phyloP scores from a whole-genome alignment of 2,329 filamentous ascomycete species.

The Aspergillus tamarii region DNA sequence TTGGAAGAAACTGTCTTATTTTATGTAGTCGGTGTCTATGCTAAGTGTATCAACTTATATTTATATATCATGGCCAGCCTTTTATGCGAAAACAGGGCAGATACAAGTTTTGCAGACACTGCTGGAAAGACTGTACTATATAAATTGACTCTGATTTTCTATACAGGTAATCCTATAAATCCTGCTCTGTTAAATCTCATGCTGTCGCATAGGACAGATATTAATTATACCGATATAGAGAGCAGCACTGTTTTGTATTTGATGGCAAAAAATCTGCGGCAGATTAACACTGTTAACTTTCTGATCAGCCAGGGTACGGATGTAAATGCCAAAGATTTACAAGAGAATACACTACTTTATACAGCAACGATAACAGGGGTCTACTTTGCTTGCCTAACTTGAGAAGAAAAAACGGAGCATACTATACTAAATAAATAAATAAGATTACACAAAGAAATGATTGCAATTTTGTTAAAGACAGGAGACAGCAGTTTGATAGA shows the following conservation, averaged over 20 bases:
- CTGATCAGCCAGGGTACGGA: no score
- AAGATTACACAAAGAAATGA: no score
- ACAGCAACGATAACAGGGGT: no score
- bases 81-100: slow-evolving; percentile 23
- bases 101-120: slow-evolving; percentile 17
- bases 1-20: slow-evolving; percentile 23
- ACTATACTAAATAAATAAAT: no score
- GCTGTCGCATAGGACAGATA: slow-evolving; percentile 21
- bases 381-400: no score
- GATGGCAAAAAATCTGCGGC: slow-evolving; percentile 23
- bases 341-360: no score
- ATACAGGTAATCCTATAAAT: slow-evolving; percentile 16
- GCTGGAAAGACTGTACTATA: slow-evolving; percentile 24
- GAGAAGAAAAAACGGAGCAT: no score
- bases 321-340: no score
- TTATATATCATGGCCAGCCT: slow-evolving; percentile 17
- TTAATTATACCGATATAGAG: slow-evolving; percentile 23
- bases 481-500: no score
- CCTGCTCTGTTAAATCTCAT: slow-evolving; percentile 23
- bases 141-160: slow-evolving; percentile 17
- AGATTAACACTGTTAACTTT: slow-evolving; percentile 22
- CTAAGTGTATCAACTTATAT: slow-evolving; percentile 13
- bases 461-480: no score
- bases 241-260: slow-evolving; percentile 27
- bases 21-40: slow-evolving; percentile 16